Base-by-base conservation (phyloP, 352 stramenopile species). In the Pythium brassicae region DNA sequence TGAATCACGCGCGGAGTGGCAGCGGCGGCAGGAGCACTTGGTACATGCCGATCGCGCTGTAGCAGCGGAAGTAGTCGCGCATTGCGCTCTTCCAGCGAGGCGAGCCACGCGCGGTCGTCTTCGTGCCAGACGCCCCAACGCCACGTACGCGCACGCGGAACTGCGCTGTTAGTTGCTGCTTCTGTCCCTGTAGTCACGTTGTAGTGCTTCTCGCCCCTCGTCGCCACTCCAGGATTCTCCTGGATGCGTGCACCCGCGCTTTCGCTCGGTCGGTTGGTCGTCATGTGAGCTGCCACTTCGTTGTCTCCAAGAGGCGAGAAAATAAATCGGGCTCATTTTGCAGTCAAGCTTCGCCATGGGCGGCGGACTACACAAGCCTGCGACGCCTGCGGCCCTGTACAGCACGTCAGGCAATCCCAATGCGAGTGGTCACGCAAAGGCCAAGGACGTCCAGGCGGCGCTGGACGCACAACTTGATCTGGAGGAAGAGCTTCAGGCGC, bases 401-500 rank as follows among this genome's bases (percentile, higher is more conserved):
- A 66, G 57, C 19, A 60, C 64, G 2, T 15, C 40, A 17, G 40
- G 40, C 17, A 37, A 11, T 9, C 51, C 57, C 5, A 58, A 60
- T 0, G 55, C 64, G 19, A 55, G 63, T 14, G 37, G 27, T 19
- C 57, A n/a, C 2, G 40, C 32, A 17, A 59, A 62, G 12, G 23
- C 25, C 11, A 37, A 54, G 10, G 54, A 53, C 11, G 35, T 29
- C 1, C 48, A 55, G 17, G 27, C 48, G 25, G 49, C 49, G 25
- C 56, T 62, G 1, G 71, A 89, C 35, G 66, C 76, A 56, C 62
- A 86, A 53, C 53, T 87, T 23, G 76, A 89, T 32, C 60, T 55
- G 12, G 72, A 82, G 39, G 79, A 89, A 39, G 79, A 86, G 63
- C 66, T 78, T 20, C 57, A 86, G 52, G 74, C 68, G n/a, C 69